These are phyloP conservation scores for Tylopilus subfusipes DNA, from an alignment of 768 basidiomycete species.

Conservation along the genomic window DNA sequence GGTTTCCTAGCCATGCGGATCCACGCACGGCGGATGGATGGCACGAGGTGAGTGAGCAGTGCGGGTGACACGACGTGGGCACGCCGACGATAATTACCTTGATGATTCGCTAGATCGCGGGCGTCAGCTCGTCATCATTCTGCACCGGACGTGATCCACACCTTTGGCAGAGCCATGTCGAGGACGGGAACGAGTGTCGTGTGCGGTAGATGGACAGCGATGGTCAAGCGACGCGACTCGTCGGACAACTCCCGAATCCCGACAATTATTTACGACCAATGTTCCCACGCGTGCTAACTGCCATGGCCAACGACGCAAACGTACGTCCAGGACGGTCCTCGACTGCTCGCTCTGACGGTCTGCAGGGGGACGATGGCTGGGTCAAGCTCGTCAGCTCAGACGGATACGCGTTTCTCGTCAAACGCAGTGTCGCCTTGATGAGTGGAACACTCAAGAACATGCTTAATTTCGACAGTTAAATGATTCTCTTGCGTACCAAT, in stretches of 20 bases:
- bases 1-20: constrained; percentile 67
- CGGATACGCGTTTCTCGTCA: constrained; percentile 77
- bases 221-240: constrained; percentile 10
- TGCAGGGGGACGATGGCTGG: constrained; percentile 50
- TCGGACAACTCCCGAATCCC: constrained; percentile 13
- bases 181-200: constrained; percentile 13
- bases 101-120: constrained; percentile 44
- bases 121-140: constrained; percentile 1
- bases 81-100: constrained; percentile 35
- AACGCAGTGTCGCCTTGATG: constrained; percentile 65
- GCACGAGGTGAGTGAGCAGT: constrained; percentile 23
- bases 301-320: constrained; percentile 22
- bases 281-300: constrained; percentile 20
- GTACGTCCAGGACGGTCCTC: constrained; percentile 11
- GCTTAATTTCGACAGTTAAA: constrained; percentile 65
- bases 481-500: constrained; percentile 19
- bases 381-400: constrained; percentile 74
- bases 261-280: constrained; percentile 1
- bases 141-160: constrained; percentile 4
- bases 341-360: background rate
- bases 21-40: constrained; percentile 12
- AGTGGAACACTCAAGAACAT: constrained; percentile 83
- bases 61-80: constrained; percentile 17
- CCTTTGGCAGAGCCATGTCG: constrained; percentile 38
- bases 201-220: constrained; percentile 12